Base-by-base conservation (phyloP, 202 grass and related monocot species). In the Panicum hallii region DNA sequence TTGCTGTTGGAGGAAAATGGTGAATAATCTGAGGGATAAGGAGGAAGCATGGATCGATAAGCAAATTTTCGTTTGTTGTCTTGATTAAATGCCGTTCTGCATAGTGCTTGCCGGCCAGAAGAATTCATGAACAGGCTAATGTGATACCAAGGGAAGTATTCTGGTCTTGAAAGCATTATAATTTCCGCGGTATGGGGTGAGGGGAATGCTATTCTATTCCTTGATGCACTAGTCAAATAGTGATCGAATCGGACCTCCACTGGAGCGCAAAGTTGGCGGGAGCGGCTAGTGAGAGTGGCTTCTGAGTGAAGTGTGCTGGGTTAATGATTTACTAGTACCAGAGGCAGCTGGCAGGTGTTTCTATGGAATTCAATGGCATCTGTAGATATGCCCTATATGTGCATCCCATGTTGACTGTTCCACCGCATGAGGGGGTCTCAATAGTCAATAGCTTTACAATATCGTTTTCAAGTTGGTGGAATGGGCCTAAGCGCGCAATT, bases 151-250 rank as follows among this genome's bases (percentile, higher is more conserved):
- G 9, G 32, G 13, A 22, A 81, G 32, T 74, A 45, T 75, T 80
- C n/a, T 85, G 22, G 54, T 75, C 50, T 4, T 52, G 74, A 42
- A 73, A 62, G 9, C 60, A 73, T 79, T 78, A 58, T 69, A 79
- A 45, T 69, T 81, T 87, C 67, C 1, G 41, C 30, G 23, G 13
- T 23, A 30, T 78, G 32, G 32, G 40, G 46, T 43, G 73, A 74
- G 57, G 77, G 73, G 83, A 82, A 90, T 90, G 79, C 57, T 67
- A 82, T 90, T 78, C 88, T 73, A 67, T 90, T 90, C 79, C 66
- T 72, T 67, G 10, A 36, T 73, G 65, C 83, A 72, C 58, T 86
- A 78, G 53, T 32, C 74, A 78, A 86, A 20, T 16, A 79, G 73
- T 86, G 66, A 61, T 60, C 15, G 79, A 86, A 86, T 86, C 48